Evolutionary conservation across 176 grass and related monocot genomes (phyloP).

Genomic region (Oryza punctata): DNA sequence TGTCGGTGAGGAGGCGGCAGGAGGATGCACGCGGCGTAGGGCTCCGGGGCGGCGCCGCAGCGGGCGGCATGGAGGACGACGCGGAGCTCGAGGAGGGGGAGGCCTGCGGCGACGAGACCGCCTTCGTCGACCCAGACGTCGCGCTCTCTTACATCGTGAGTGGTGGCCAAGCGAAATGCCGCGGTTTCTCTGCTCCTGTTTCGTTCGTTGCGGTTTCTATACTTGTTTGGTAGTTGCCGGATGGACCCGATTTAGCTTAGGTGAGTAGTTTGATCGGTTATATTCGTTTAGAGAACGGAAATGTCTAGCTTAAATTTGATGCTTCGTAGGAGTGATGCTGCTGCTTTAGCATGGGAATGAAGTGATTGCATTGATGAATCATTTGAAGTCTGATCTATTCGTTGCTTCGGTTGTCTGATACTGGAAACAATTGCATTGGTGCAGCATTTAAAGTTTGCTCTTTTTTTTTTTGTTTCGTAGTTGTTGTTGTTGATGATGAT

Average conservation of each 20-base stretch:
- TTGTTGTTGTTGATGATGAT: not conserved
- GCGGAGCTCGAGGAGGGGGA: slow-evolving; percentile 88
- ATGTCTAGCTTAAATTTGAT: not conserved
- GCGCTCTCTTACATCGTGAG: slow-evolving; percentile 96
- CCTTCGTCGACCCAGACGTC: slow-evolving; percentile 78
- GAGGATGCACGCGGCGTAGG: slow-evolving; percentile 35
- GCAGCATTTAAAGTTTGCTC: not conserved
- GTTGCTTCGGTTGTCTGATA: not conserved
- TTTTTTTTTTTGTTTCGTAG: not conserved
- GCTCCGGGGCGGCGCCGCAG: slow-evolving; percentile 9
- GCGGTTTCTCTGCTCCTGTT: not conserved
- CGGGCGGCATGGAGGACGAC: slow-evolving; percentile 56
- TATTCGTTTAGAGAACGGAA: not conserved
- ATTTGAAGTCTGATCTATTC: not conserved
- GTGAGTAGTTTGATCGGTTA: not conserved
- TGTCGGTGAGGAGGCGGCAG: slow-evolving; percentile 57
- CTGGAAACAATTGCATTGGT: slow-evolving; percentile 2
- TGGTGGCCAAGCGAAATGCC: slow-evolving; percentile 5
- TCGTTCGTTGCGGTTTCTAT: not conserved
- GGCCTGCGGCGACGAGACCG: slow-evolving; percentile 57
- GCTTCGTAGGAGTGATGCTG: not conserved
- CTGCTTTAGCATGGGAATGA: not conserved
- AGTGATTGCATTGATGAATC: slow-evolving; percentile 12
- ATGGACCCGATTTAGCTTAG: not conserved
- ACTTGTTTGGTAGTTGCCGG: not conserved